Evolutionary conservation across 2,329 filamentous ascomycete genomes (phyloP).

Genomic region (Penicillium concentricum): DNA sequence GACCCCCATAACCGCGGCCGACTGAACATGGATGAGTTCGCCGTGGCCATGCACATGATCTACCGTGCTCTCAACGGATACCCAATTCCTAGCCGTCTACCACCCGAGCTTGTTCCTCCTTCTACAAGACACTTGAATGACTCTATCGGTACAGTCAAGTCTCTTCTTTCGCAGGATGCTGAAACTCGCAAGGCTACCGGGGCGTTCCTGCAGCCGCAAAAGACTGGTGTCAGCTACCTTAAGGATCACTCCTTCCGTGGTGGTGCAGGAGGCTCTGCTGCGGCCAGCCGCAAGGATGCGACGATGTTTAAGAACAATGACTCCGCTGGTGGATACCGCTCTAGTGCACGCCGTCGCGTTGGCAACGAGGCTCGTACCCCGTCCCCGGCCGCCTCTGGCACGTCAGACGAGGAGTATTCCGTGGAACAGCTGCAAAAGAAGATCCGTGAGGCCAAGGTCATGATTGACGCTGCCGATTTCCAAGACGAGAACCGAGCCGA

Average conservation of each 20-base stretch:
- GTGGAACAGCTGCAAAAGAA: conserved; percentile 89
- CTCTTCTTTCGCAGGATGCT: conserved; percentile 82
- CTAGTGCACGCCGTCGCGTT: conserved; percentile 83
- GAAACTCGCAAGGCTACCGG: conserved; percentile 85
- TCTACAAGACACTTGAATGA: conserved; percentile 91
- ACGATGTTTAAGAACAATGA: conserved; percentile 97
- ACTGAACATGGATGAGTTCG: conserved; percentile 94
- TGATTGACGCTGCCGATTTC: conserved; percentile 95
- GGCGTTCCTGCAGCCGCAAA: conserved; percentile 86
- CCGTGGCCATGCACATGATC: conserved; percentile 98
- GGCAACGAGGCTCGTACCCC: conserved; percentile 70
- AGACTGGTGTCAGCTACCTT: conserved; percentile 96
- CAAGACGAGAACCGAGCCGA: conserved; percentile 86
- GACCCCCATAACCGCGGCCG: conserved; percentile 93
- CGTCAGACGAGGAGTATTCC: conserved; percentile 73
- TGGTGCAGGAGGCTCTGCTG: conserved; percentile 56
- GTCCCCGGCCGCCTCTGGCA: conserved; percentile 70
- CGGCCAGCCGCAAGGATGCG: conserved; percentile 77
- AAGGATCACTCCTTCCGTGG: conserved; percentile 91
- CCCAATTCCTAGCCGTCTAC: conserved; percentile 80
- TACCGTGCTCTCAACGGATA: conserved; percentile 97
- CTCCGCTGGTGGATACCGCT: conserved; percentile 86
- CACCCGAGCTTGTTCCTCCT: conserved; percentile 88
- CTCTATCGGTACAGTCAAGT: conserved; percentile 91
- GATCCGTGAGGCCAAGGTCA: conserved; percentile 88